Evolutionary conservation across 371 early-diverging fungal species (phyloP), one percentile per base, ranked within the genome.

Genomic region (Mucor saturninus): DNA sequence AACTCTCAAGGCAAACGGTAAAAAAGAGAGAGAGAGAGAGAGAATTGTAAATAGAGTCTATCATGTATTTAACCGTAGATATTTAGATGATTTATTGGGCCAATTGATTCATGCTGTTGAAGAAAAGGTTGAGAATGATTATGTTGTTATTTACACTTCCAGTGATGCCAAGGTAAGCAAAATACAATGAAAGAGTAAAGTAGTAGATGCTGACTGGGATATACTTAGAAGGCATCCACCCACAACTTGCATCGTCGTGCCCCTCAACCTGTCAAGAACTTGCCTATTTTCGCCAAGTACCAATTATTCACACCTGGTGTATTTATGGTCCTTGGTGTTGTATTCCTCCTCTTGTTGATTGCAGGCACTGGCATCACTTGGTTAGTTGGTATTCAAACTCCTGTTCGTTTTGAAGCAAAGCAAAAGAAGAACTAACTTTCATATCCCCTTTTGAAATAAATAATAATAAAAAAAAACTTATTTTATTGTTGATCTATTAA

Each of bases 251-350:
- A 59, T 28, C 76, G 77, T 40, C 75, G 77, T 56, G 75, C 71
- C 15, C 77, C 77, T 31, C 14, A 50, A 29, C 56, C 45, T 26
- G 13, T 31, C 15, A 53, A 50, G 10, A 68, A 69, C 9, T 53
- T 65, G 42, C 74, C 82, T n/a, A 75, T 82, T 30, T 82, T 82
- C 67, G 77, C 63, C 8, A 82, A 79, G 50, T 82, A 82, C 48
- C 79, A 79, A 60, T 63, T 82, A 28, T 82, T 82, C 46, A 72
- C 76, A 10, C 74, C 82, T 61, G 82, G 72, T 40, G 71, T 82
- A 14, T 79, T 79, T 48, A 82, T 82, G 82, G 73, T 72, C 1
- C 50, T 79, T 50, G 74, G 65, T 54, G 72, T 79, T n/a, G 56
- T 65, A 29, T 62, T 73, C 8, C 53, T 77, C 4, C 72, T 82